Evolutionary conservation across 768 basidiomycete species (phyloP).

Genomic region (Mrakia frigida): DNA sequence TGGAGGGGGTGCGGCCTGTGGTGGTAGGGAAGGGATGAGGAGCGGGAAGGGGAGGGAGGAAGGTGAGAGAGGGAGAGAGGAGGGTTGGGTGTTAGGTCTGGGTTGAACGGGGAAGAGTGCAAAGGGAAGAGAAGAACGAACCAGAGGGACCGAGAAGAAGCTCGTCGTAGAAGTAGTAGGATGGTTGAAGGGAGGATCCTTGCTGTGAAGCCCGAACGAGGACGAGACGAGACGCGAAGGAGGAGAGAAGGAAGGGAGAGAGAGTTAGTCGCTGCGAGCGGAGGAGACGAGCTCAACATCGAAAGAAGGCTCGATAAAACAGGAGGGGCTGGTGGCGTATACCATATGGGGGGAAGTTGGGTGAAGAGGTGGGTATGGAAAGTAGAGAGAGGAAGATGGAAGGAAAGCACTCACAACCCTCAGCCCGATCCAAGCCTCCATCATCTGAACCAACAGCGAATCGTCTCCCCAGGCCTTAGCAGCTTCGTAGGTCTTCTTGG

Average conservation of each 20-base stretch:
- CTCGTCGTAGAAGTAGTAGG: conserved; percentile 47
- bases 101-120: no score
- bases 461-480: conserved; percentile 85
- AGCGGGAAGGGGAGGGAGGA: background rate
- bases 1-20: conserved; percentile 41
- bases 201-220: no score
- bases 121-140: background rate
- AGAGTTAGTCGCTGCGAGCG: no score
- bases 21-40: conserved; percentile 32
- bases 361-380: no score
- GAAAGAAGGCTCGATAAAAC: no score
- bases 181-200: conserved; percentile 40
- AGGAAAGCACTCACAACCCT: conserved; percentile 39
- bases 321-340: no score
- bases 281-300: no score
- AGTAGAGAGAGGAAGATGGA: background rate
- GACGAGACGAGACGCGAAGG: background rate
- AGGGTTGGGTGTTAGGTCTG: background rate
- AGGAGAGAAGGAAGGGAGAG: background rate
- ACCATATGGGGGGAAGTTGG: no score
- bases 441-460: conserved; percentile 78
- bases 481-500: conserved; percentile 74
- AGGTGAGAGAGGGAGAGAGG: background rate
- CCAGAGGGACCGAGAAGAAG: conserved; percentile 38
- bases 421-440: conserved; percentile 62